Conservation (phyloP, 2,329 filamentous ascomycete species). For the Colletotrichum spinosum region DNA sequence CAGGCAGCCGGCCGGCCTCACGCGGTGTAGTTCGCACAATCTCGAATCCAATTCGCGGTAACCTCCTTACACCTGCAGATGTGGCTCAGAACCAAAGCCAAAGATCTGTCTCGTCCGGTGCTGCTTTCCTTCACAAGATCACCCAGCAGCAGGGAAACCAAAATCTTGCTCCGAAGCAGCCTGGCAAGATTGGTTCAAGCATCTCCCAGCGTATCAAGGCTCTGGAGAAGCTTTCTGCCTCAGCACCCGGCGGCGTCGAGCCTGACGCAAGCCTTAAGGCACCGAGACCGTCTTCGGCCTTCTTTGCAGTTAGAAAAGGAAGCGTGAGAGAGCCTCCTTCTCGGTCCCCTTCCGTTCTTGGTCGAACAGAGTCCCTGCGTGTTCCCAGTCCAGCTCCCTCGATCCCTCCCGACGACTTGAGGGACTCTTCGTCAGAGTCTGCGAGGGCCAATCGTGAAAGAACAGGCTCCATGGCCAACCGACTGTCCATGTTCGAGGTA, state of each 20-base stretch:
- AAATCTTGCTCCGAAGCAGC: constrained; percentile 74
- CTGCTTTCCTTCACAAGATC: constrained; percentile 66
- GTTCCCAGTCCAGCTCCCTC: constrained; percentile 48
- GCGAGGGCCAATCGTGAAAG: constrained; percentile 55
- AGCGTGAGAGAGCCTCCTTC: constrained; percentile 52
- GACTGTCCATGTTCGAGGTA: constrained; percentile 67
- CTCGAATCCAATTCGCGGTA: constrained; percentile 57
- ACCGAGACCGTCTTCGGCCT: constrained; percentile 59
- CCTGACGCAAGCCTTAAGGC: constrained; percentile 36
- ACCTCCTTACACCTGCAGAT: constrained; percentile 59
- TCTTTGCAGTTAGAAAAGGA: constrained; percentile 68
- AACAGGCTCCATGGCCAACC: constrained; percentile 66
- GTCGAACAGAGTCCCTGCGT: constrained; percentile 55
- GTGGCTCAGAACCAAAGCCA: constrained; percentile 51
- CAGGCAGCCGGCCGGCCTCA: constrained; percentile 42
- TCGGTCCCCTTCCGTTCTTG: constrained; percentile 58
- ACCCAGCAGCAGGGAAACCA: constrained; percentile 60
- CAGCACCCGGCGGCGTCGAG: constrained; percentile 46
- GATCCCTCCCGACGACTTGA: constrained; percentile 50
- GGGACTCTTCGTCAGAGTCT: constrained; percentile 60
- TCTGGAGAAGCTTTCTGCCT: constrained; percentile 79
- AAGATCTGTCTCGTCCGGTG: constrained; percentile 68
- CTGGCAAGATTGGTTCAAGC: constrained; percentile 83
- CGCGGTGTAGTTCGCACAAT: constrained; percentile 52
- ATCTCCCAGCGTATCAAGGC: constrained; percentile 97